Conservation (phyloP, 192 early-diverging fungal species). For the Backusella tuberculispora region DNA sequence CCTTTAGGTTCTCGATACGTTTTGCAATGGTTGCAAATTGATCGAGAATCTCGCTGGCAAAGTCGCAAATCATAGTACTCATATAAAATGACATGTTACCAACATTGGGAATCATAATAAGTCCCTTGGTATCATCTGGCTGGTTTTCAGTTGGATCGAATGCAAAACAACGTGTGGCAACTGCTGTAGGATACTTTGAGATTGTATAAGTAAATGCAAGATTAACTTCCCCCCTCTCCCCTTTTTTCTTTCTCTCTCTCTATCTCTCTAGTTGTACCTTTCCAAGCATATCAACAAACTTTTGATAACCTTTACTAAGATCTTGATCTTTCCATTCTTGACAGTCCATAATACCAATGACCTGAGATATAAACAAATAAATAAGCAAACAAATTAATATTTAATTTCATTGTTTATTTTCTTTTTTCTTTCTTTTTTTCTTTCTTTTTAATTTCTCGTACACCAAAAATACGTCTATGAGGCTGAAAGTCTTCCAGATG, state of each 20-base stretch:
- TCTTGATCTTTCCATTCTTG: conserved; percentile 63
- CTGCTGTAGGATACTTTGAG: conserved; percentile 67
- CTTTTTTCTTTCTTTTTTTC: neutral
- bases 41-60: conserved; percentile 70
- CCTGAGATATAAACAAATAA: conserved; percentile 43
- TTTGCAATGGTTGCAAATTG: conserved; percentile 61
- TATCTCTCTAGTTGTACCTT: conserved; percentile 50
- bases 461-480: conserved; percentile 75
- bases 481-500: conserved; percentile 78
- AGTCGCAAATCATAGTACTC: conserved; percentile 75
- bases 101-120: conserved; percentile 82
- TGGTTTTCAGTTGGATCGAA: conserved; percentile 80
- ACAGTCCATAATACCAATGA: conserved; percentile 85
- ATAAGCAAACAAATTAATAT: neutral
- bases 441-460: conserved; percentile 33
- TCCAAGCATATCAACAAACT: conserved; percentile 61
- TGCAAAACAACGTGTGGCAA: conserved; percentile 78
- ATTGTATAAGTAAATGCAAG: neutral
- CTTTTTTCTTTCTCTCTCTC: neutral
- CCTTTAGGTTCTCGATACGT: conserved; percentile 23
- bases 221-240: neutral
- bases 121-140: conserved; percentile 74
- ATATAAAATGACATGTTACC: conserved; percentile 80
- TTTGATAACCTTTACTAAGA: conserved; percentile 55
- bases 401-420: neutral